Conservation (phyloP, 1,139 yeast genomes). For the Geotrichum phurueaensis region DNA sequence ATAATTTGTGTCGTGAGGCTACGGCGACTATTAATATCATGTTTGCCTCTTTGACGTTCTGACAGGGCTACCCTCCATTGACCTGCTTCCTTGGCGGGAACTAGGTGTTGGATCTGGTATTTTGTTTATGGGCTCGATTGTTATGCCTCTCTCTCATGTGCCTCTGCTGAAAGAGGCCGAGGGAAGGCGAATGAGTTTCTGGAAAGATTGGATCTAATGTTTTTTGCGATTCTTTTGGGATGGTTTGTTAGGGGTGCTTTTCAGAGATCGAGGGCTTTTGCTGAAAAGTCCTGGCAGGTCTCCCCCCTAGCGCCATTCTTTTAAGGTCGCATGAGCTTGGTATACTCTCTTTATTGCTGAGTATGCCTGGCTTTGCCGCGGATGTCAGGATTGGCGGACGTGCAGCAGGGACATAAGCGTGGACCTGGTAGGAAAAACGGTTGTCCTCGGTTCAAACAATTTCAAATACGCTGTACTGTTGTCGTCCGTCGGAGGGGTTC, state of each 20-base stretch:
- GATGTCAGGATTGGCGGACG: neutral
- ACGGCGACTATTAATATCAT: neutral
- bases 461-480: neutral
- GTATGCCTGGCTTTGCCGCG: neutral
- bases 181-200: neutral
- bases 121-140: neutral
- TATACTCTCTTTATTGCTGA: neutral
- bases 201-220: neutral
- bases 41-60: slow-evolving; percentile 6
- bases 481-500: neutral
- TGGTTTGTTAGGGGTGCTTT: neutral
- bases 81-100: neutral
- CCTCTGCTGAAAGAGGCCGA: neutral
- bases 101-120: neutral
- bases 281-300: neutral
- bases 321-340: neutral
- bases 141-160: neutral
- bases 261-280: neutral
- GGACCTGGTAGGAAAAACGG: slow-evolving; percentile 5
- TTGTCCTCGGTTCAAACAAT: slow-evolving; percentile 2
- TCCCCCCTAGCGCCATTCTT: neutral
- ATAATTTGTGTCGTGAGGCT: slow-evolving; percentile 3
- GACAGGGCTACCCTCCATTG: neutral
- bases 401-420: neutral
- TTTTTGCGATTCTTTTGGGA: neutral